These are phyloP conservation scores for Prunus dulcis DNA, from an alignment of 306 rosid genomes.

Conservation along the genomic window DNA sequence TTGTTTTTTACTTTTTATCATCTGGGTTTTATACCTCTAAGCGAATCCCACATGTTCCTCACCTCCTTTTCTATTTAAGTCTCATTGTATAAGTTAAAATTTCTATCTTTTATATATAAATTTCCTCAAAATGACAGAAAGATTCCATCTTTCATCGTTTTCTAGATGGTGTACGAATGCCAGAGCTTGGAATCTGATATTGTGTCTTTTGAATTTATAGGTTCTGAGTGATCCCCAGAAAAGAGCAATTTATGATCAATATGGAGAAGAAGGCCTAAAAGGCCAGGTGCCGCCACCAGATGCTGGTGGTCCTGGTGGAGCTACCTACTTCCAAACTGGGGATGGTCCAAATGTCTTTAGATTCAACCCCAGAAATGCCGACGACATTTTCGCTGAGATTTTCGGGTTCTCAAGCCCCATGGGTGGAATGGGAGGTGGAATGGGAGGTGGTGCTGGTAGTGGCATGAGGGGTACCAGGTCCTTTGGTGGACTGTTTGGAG, in stretches of 20 bases:
- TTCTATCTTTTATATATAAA: not conserved
- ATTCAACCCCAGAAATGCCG: slow-evolving; percentile 76
- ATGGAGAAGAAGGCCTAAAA: slow-evolving; percentile 88
- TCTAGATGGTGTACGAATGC: not conserved
- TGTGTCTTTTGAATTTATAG: slow-evolving; percentile 24
- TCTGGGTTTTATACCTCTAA: too few relatives aligned
- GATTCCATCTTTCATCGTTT: not conserved
- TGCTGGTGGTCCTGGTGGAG: slow-evolving; percentile 54
- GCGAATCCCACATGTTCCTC: too few relatives aligned
- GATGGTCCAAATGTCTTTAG: slow-evolving; percentile 66
- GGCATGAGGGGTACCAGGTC: slow-evolving; percentile 48
- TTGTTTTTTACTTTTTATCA: not conserved
- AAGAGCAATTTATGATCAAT: slow-evolving; percentile 79
- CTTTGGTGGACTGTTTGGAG: slow-evolving; percentile 74
- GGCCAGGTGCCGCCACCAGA: slow-evolving; percentile 78
- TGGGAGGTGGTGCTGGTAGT: slow-evolving; percentile 39
- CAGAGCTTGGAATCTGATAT: not conserved
- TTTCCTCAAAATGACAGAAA: not conserved
- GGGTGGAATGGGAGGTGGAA: slow-evolving; percentile 53
- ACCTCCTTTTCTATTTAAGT: too few relatives aligned
- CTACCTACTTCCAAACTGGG: slow-evolving; percentile 69
- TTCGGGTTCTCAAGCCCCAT: slow-evolving; percentile 75
- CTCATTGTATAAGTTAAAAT: not conserved
- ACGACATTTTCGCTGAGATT: slow-evolving; percentile 69
- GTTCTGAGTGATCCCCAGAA: slow-evolving; percentile 90